Evolutionary conservation across 108 stramenopile species (phyloP), one percentile per base, ranked within the genome.

Genomic region (Bacterosira constricta): DNA sequence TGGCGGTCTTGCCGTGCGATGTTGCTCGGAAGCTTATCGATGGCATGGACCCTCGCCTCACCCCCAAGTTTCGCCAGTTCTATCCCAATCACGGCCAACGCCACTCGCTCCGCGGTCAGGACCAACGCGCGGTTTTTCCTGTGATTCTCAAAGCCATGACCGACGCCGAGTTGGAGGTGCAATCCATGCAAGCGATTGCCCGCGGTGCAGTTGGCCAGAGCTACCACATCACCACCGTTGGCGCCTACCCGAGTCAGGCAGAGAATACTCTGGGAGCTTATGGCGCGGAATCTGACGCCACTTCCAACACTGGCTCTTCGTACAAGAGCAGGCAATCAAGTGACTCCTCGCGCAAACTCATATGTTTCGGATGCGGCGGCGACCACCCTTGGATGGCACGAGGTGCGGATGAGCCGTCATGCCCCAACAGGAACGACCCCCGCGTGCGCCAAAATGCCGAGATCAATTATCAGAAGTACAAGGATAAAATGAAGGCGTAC

Each of bases 351-450:
- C n/a, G n/a, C n/a, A n/a, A n/a, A 4, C 2, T 29, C 6, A 4
- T 26, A n/a, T 54, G 53, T 7, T 54, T 54, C 35, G 53, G 53
- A 11, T 54, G 29, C 17, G 53, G 53, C 9, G 53, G 53, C 17
- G 13, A 9, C 4, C 53, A 54, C 12, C 13, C 53, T 4, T 54
- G 34, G 32, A 11, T n/a, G 1, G 17, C 12, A 9, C 12, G 17
- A n/a, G 41, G 12, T n/a, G 41, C 15, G 2, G 6, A 42, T 8
- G 8, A 42, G 2, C 41, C 41, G 12, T 2, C n/a, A 8, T 42
- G 41, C 41, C 41, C 8, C 6, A 4, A 9, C n/a, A 9, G 1
- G 41, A 11, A 3, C 9, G 8, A 42, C 2, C 41, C 41, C 8
- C 15, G 41, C 9, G 17, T 42, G 2, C 2, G 15, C 41, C 2